These are phyloP conservation scores for Alternaria triticimaculans DNA, from an alignment of 2,329 filamentous ascomycete species.

Conservation along the genomic window DNA sequence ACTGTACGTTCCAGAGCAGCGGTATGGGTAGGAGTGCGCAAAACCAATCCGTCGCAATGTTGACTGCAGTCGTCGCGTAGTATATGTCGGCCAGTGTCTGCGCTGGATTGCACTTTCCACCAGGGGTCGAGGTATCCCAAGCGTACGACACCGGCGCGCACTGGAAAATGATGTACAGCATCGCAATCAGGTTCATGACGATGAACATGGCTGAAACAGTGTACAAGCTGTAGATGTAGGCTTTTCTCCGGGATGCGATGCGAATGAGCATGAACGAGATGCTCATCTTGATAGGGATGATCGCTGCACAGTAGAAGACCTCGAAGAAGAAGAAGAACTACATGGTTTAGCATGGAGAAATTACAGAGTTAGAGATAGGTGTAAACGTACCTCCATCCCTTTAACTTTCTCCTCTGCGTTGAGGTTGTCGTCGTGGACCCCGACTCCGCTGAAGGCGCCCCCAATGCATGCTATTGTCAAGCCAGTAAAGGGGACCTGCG, in stretches of 20 bases:
- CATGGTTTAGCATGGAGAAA: not conserved
- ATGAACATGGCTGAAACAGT: slow-evolving; percentile 10
- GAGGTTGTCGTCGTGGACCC: slow-evolving; percentile 2
- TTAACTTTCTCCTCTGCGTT: not conserved
- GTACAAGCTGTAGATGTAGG: slow-evolving; percentile 10
- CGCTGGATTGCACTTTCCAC: slow-evolving; percentile 11
- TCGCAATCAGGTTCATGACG: slow-evolving; percentile 11
- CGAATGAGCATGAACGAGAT: slow-evolving; percentile 15
- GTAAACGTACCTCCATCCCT: slow-evolving; percentile 9
- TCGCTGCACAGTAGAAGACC: slow-evolving; percentile 10
- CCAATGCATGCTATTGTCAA: slow-evolving; percentile 13
- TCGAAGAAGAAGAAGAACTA: slow-evolving; percentile 14
- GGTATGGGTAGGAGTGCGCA: slow-evolving; percentile 13
- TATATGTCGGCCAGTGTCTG: slow-evolving; percentile 11
- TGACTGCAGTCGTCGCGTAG: slow-evolving; percentile 12
- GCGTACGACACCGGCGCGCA: slow-evolving; percentile 10
- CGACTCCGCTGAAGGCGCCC: slow-evolving; percentile 11
- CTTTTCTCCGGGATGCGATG: slow-evolving; percentile 4
- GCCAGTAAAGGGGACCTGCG: slow-evolving; percentile 8
- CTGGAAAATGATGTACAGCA: slow-evolving; percentile 14
- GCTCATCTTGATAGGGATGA: slow-evolving; percentile 15
- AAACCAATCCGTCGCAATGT: slow-evolving; percentile 15
- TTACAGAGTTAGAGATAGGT: not conserved
- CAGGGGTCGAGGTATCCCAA: slow-evolving; percentile 12
- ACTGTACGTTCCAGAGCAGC: slow-evolving; percentile 12